Evolutionary conservation across 148 eudicot species (phyloP), one percentile per base, ranked within the genome.

Genomic region (Suaeda aralocaspica): DNA sequence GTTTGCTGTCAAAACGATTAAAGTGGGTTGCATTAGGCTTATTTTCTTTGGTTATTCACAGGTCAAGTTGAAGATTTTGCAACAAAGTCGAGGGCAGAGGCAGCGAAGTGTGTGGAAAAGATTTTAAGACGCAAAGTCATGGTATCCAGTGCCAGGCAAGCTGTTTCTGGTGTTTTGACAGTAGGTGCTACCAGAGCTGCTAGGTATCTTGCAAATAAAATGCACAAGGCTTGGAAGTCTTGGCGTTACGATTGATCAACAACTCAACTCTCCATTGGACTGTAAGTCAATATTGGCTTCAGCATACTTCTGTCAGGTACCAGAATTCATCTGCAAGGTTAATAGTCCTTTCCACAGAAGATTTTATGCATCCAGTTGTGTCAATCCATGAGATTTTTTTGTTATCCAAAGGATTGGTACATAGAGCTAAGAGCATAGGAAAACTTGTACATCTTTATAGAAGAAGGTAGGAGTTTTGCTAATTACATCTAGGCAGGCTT

Each of bases 181-280:
- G 84, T 71, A 29, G 99, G 99, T 34, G 92, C 85, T 66, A 80
- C 79, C 63, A 79, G 74, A 69, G 97, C 93, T 52, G 72, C 84
- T 31, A 64, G 80, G 68, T 94, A 94, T 75, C 79, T 91, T 61
- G 83, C 85, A 46, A 85, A 67, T 56, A 95, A 95, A 68, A 82
- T 91, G 82, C 34, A 50, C 34, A 95, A 91, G 84, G 96, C 99
- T 36, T 89, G 97, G 99, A 86, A 78, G 70, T 95, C 99, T 42
- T 74, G 91, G 84, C 36, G 49, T 22, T 90, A 68, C 66, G 21
- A n/a, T 39, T 45, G 45, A 30, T 59, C 62, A 30, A 14, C 59
- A 34, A 16, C 36, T 59, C 62, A 30, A 14, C 59, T 36, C 9
- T 25, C 41, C 41, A 36, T 36, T 57, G 41, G 30, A 48, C 25